A percentile compares a stretch with the other conserved stretches of the same genome.
Evolutionary conservation across 1,284 basidiomycete species (phyloP).

Genomic region (Papiliotrema laurentii): DNA sequence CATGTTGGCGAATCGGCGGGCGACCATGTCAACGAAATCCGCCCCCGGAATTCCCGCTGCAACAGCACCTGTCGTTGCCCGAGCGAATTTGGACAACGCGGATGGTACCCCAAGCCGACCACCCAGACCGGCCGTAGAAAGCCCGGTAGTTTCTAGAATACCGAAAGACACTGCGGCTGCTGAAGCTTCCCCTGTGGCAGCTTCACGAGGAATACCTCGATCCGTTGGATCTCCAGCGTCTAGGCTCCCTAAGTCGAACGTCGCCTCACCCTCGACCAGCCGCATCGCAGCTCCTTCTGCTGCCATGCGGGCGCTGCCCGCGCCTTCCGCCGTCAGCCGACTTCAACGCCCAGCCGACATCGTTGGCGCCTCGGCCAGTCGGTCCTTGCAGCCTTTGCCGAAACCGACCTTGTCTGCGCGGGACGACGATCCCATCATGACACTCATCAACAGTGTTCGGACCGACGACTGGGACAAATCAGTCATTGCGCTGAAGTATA

Average conservation of each 20-base stretch:
- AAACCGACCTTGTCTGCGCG: constrained; percentile 3
- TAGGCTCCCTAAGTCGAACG: constrained; percentile 3
- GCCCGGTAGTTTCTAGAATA: background rate
- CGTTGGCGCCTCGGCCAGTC: constrained; percentile 6
- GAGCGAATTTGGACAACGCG: background rate
- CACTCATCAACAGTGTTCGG: constrained; percentile 34
- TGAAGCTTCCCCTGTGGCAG: constrained; percentile 11
- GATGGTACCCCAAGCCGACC: background rate
- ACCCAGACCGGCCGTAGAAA: background rate
- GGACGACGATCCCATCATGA: constrained; percentile 7
- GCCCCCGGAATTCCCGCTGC: constrained; percentile 22
- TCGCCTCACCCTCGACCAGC: background rate
- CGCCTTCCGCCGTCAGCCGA: background rate
- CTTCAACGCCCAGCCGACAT: constrained; percentile 13
- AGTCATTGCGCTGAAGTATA: constrained; percentile 89
- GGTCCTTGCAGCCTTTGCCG: constrained; percentile 2
- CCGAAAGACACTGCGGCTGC: constrained; percentile 2
- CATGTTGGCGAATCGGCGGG: constrained; percentile 44
- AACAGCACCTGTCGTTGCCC: background rate
- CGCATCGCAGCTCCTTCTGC: constrained; percentile 1
- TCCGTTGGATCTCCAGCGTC: constrained; percentile 3
- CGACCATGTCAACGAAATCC: constrained; percentile 36
- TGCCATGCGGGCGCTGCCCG: background rate
- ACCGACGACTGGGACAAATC: constrained; percentile 70
- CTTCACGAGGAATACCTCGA: constrained; percentile 5